Evolutionary conservation across 306 rosid species (phyloP), one percentile per base, ranked within the genome.

Genomic region (Quercus rubra): DNA sequence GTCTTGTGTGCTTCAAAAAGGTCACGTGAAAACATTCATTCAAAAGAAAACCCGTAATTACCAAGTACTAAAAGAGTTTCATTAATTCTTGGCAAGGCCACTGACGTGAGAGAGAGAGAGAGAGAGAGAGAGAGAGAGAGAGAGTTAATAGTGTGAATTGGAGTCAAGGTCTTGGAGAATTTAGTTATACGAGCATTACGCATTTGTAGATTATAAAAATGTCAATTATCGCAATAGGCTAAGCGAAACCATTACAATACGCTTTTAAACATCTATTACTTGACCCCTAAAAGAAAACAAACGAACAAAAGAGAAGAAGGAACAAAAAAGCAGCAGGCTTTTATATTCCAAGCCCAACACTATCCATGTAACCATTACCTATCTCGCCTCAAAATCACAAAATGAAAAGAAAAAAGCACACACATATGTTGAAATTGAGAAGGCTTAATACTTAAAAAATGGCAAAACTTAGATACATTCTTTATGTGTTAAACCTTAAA

Each of bases 371-470:
- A 62, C 68, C 68, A 4, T 5, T 11, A 18, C 70, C 35, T 28
- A 27, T 14, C 14, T 63, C 18, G 17, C 72, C 25, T 14, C 51
- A 35, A 21, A 33, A 67, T 67, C 51, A 66, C 19, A 0, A 57
- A 23, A 43, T 46, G 4, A 14, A 18, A 33, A 57, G 20, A 57
- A 4, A 58, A 27, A 6, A 79, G 31, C 76, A 79, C 87, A 76
- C 78, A 76, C 41, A 58, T 13, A 33, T 13, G 35, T 66, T 17
- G n/a, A 66, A 66, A 41, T 7, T 20, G 35, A 20, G 3, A 11
- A 2, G 12, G 31, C 13, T 61, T 59, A 23, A 59, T 20, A n/a
- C 13, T n/a, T 27, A 21, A 9, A 21, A n/a, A n/a, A 41, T 8
- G 46, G 46, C 46, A 41, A 41, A 41, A 41, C 46, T 41, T 41